Evolutionary conservation across 2,329 filamentous ascomycete species (phyloP).

Genomic region (Sporothrix inflata): DNA sequence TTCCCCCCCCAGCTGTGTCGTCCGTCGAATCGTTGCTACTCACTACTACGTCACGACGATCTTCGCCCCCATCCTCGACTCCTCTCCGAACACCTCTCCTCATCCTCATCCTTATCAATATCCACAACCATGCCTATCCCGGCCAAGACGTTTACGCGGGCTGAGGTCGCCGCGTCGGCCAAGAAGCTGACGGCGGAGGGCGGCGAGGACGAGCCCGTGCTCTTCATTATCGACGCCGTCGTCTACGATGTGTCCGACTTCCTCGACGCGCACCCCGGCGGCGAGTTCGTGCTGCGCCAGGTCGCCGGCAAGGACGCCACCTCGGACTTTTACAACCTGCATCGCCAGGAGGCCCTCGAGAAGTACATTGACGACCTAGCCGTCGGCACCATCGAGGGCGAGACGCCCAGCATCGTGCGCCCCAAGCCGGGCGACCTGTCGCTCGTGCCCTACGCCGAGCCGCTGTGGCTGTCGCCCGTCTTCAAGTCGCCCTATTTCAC

Average conservation of each 20-base stretch:
- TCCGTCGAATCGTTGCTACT: not conserved
- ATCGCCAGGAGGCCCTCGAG: conserved; percentile 83
- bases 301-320: conserved; percentile 83
- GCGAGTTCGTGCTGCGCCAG: conserved; percentile 76
- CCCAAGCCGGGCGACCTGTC: conserved; percentile 72
- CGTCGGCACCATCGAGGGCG: conserved; percentile 74
- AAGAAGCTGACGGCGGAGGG: conserved; percentile 69
- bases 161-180: conserved; percentile 60
- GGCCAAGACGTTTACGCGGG: conserved; percentile 59
- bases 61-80: conserved; percentile 6
- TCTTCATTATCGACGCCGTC: conserved; percentile 84
- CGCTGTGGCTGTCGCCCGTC: conserved; percentile 75
- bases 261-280: conserved; percentile 81
- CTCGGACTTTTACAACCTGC: conserved; percentile 85
- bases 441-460: conserved; percentile 80
- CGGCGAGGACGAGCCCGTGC: conserved; percentile 66
- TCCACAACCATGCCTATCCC: conserved; percentile 42
- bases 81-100: too few species aligned
- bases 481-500: conserved; percentile 77
- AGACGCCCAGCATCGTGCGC: conserved; percentile 73
- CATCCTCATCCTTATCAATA: not conserved
- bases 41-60: not conserved
- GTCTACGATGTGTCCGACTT: conserved; percentile 89
- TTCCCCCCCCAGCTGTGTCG: not conserved
- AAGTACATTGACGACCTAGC: conserved; percentile 75